A percentile compares a stretch with the other conserved stretches of the same genome.
Conservation (phyloP, 257 asterid genomes). For the Henckelia pumila region DNA sequence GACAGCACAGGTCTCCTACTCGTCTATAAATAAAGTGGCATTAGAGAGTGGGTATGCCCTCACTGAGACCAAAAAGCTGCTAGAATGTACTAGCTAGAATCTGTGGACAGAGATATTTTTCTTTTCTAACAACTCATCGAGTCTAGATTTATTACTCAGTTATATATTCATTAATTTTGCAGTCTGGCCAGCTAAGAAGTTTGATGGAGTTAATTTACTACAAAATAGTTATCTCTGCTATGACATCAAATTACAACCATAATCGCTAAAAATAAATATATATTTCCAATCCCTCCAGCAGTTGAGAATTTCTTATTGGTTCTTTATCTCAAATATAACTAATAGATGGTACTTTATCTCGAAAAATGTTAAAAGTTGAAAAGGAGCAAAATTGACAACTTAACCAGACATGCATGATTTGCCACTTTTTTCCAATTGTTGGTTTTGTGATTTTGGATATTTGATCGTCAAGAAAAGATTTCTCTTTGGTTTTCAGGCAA, state of each 20-base stretch:
- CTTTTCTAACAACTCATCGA: background rate
- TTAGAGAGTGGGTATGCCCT: background rate
- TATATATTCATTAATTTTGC: constrained; percentile 1
- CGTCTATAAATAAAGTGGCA: background rate
- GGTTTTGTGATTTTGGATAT: background rate
- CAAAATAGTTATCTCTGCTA: background rate
- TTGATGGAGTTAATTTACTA: constrained; percentile 9
- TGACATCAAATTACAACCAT: background rate
- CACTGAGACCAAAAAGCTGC: background rate
- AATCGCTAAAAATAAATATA: background rate
- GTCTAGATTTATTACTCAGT: background rate
- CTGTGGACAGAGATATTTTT: background rate
- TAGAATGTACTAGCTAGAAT: background rate
- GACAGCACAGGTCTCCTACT: background rate
- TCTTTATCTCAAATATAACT: too few relatives aligned
- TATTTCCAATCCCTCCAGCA: background rate
- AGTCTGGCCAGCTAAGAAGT: background rate
- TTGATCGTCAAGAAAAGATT: constrained; percentile 4
- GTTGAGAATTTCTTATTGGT: constrained; percentile 7
- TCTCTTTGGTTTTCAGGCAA: constrained; percentile 59
- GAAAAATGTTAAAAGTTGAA: background rate
- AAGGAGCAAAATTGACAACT: background rate
- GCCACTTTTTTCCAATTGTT: background rate
- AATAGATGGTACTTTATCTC: background rate
- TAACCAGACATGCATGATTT: constrained; percentile 10